Evolutionary conservation across 495 filamentous ascomycete genomes (phyloP).

Genomic region (Ascodesmis nigricans): DNA sequence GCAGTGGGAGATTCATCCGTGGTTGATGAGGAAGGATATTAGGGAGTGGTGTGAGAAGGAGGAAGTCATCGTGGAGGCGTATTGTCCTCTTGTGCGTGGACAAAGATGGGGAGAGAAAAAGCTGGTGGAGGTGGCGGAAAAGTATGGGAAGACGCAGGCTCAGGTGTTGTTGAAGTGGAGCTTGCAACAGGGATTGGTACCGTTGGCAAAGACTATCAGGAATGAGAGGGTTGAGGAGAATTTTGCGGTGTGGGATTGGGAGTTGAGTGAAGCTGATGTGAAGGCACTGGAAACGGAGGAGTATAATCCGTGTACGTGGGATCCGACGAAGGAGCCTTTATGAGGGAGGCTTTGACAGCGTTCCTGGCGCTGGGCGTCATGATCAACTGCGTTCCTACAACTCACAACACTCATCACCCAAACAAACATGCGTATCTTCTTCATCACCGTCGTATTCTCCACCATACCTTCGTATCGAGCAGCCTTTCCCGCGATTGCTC

Average conservation of each 20-base stretch:
- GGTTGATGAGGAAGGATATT: conserved; percentile 53
- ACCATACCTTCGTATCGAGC: too few species aligned
- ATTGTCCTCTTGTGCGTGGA: conserved; percentile 40
- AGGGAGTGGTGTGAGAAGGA: conserved; percentile 51
- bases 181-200: conserved; percentile 41
- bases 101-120: conserved; percentile 29
- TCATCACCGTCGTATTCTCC: too few species aligned
- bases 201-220: conserved; percentile 56
- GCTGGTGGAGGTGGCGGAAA: conserved; percentile 36
- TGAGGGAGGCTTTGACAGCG: too few species aligned
- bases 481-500: too few species aligned
- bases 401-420: too few species aligned
- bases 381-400: too few species aligned
- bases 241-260: conserved; percentile 59
- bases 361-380: too few species aligned
- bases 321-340: conserved; percentile 33
- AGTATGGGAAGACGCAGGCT: conserved; percentile 41
- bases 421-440: too few species aligned
- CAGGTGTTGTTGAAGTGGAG: conserved; percentile 52
- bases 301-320: conserved; percentile 51
- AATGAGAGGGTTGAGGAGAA: conserved; percentile 51
- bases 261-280: conserved; percentile 41
- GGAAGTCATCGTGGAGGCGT: conserved; percentile 41
- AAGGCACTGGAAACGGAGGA: conserved; percentile 30
- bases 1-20: conserved; percentile 85